A percentile compares a stretch with the other conserved stretches of the same genome.
Conservation (phyloP, 2,329 filamentous ascomycete genomes). For the Fusarium kyushuense region DNA sequence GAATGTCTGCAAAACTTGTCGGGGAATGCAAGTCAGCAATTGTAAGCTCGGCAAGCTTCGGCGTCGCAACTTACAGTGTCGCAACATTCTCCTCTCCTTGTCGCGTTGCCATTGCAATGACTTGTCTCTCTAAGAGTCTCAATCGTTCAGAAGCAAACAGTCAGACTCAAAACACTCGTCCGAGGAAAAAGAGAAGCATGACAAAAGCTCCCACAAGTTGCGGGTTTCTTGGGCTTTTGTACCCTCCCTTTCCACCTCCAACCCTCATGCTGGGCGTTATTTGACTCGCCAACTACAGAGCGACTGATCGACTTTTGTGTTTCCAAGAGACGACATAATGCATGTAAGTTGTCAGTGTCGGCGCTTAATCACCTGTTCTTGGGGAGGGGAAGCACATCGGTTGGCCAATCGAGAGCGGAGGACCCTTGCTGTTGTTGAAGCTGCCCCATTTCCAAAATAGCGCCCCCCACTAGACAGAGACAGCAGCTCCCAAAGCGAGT, state of each 20-base stretch:
- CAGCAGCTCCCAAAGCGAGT: conserved; percentile 6
- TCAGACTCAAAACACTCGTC: conserved; percentile 24
- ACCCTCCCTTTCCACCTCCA: conserved; percentile 22
- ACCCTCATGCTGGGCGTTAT: conserved; percentile 36
- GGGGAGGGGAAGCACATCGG: conserved; percentile 42
- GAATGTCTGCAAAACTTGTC: conserved; percentile 78
- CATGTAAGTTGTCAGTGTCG: conserved; percentile 47
- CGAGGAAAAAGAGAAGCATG: conserved; percentile 6
- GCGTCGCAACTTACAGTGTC: conserved; percentile 59
- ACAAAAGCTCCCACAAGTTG: conserved; percentile 32
- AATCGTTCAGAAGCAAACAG: not conserved
- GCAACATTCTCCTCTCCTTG: conserved; percentile 65
- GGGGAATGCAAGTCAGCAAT: conserved; percentile 19
- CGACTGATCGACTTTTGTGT: conserved; percentile 40
- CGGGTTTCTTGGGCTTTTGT: conserved; percentile 44
- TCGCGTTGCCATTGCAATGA: conserved; percentile 57
- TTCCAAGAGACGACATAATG: conserved; percentile 45
- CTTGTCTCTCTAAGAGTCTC: conserved; percentile 8
- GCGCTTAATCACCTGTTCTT: conserved; percentile 49
- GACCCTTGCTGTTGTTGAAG: conserved; percentile 45
- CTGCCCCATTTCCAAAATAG: conserved; percentile 45
- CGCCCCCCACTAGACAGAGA: conserved; percentile 39
- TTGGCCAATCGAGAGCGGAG: conserved; percentile 40
- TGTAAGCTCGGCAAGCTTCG: not conserved
- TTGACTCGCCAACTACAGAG: conserved; percentile 36